phyloP scores from a whole-genome alignment of 78 protist genomes.

The Cavenderia fasciculata region DNA sequence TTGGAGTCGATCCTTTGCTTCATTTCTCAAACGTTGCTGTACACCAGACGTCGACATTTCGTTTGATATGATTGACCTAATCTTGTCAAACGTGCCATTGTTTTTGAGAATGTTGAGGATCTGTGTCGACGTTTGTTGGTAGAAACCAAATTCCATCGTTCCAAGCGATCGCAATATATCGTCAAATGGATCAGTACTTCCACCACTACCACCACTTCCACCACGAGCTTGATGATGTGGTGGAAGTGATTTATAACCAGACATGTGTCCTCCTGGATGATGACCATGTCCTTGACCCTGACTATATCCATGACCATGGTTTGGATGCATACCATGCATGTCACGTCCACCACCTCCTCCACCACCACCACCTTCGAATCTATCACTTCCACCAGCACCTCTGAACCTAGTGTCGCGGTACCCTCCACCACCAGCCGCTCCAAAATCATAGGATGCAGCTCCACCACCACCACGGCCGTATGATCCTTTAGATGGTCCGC shows the following conservation, averaged over 20 bases:
- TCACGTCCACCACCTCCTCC: too few relatives aligned
- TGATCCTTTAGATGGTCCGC: too few relatives aligned
- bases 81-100: conserved; percentile 63
- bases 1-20: neutral
- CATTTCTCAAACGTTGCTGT: neutral
- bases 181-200: neutral
- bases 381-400: too few relatives aligned
- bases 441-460: too few relatives aligned
- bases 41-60: neutral
- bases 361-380: too few relatives aligned
- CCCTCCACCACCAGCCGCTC: too few relatives aligned
- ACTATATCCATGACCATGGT: neutral
- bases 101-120: conserved; percentile 36
- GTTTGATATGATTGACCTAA: conserved; percentile 38
- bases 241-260: too few relatives aligned
- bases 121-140: conserved; percentile 52
- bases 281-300: too few relatives aligned
- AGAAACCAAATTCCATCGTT: conserved; percentile 3
- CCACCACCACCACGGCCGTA: too few relatives aligned
- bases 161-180: neutral
- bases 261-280: too few relatives aligned
- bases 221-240: too few relatives aligned
- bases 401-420: too few relatives aligned
- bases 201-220: neutral
- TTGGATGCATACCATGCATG: neutral